Evolutionary conservation across 2,329 filamentous ascomycete genomes (phyloP).

Genomic region (Calonectria multiphialidica): DNA sequence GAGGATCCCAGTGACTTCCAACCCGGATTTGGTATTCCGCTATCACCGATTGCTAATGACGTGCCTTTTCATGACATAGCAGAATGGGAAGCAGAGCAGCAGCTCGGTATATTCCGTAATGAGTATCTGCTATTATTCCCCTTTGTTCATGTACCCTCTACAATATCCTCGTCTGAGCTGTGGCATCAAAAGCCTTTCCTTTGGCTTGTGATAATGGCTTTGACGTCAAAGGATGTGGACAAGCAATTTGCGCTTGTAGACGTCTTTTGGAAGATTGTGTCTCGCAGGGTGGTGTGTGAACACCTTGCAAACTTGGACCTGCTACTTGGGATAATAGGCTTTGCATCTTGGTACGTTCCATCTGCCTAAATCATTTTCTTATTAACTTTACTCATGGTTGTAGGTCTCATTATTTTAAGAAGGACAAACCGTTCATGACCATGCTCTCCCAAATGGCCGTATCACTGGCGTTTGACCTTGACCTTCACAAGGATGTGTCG

Average conservation of each 20-base stretch:
- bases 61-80: slow-evolving; percentile 16
- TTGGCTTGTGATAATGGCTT: slow-evolving; percentile 53
- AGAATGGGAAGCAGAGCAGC: slow-evolving; percentile 18
- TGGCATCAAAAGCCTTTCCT: slow-evolving; percentile 50
- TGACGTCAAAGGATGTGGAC: slow-evolving; percentile 35
- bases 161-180: slow-evolving; percentile 38
- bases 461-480: slow-evolving; percentile 53
- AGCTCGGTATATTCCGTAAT: slow-evolving; percentile 25
- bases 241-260: slow-evolving; percentile 41
- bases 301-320: slow-evolving; percentile 44
- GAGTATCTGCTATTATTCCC: slow-evolving; percentile 41
- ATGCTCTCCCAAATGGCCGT: slow-evolving; percentile 51
- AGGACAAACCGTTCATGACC: slow-evolving; percentile 52
- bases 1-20: not conserved
- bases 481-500: slow-evolving; percentile 42
- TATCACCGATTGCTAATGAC: slow-evolving; percentile 15
- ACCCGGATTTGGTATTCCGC: not conserved
- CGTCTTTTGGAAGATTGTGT: slow-evolving; percentile 41
- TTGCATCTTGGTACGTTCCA: slow-evolving; percentile 42
- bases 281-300: slow-evolving; percentile 37
- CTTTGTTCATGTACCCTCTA: slow-evolving; percentile 37
- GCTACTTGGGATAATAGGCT: slow-evolving; percentile 44
- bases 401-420: slow-evolving; percentile 38
- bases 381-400: slow-evolving; percentile 28
- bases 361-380: slow-evolving; percentile 17